Conservation (phyloP, 2,329 filamentous ascomycete species). For the Raffaelea arxii region DNA sequence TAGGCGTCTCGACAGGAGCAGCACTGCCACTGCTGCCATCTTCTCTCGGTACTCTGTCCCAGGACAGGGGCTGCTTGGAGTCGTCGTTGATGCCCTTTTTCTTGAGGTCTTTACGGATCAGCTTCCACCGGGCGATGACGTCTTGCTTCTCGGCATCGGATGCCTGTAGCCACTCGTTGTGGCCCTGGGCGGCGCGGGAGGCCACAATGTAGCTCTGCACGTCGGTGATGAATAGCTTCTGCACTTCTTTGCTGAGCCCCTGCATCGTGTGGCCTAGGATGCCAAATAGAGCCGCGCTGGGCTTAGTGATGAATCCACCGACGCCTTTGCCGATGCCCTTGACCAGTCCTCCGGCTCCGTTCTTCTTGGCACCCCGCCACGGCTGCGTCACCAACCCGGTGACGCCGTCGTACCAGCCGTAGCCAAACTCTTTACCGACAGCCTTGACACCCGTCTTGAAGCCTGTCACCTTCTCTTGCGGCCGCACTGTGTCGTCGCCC, state of each 20-base stretch:
- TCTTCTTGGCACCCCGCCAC: constrained; percentile 41
- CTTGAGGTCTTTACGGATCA: constrained; percentile 12
- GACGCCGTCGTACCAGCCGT: constrained; percentile 70
- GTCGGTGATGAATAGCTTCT: constrained; percentile 47
- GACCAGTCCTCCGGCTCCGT: constrained; percentile 47
- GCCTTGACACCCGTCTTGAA: constrained; percentile 66
- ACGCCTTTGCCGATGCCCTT: constrained; percentile 76
- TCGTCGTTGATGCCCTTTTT: too few relatives aligned
- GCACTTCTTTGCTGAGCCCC: constrained; percentile 68
- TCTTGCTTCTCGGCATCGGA: constrained; percentile 6
- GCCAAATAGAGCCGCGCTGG: constrained; percentile 60
- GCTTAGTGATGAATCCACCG: constrained; percentile 70
- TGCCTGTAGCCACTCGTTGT: constrained; percentile 7
- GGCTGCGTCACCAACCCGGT: constrained; percentile 72
- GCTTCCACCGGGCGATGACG: constrained; percentile 9
- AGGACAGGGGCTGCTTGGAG: too few relatives aligned
- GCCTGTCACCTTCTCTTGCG: constrained; percentile 70
- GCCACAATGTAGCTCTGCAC: constrained; percentile 45
- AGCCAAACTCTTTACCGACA: constrained; percentile 69
- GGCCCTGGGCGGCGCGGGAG: constrained; percentile 13
- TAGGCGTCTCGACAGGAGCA: too few relatives aligned
- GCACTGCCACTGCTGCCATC: too few relatives aligned
- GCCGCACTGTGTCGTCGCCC: constrained; percentile 70
- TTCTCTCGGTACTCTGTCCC: too few relatives aligned
- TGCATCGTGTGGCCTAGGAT: constrained; percentile 76